These are phyloP conservation scores for Diaporthe batatas DNA, from an alignment of 2,329 filamentous ascomycete genomes.

Conservation along the genomic window DNA sequence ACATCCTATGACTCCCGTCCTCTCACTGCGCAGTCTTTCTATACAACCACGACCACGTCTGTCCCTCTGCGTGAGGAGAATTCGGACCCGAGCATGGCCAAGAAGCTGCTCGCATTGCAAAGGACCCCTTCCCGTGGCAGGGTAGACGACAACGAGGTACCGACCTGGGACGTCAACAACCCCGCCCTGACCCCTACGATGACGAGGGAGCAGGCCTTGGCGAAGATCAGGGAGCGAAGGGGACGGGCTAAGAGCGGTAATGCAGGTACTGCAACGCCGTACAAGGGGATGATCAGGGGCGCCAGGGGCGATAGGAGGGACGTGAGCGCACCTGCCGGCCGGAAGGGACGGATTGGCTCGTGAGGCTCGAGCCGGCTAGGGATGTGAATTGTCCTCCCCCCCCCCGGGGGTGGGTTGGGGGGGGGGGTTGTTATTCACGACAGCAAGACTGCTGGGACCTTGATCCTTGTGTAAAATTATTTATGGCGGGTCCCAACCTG, in stretches of 20 bases:
- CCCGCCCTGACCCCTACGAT: conserved; percentile 74
- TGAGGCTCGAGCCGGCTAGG: not conserved
- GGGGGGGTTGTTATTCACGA: not conserved
- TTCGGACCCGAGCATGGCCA: conserved; percentile 57
- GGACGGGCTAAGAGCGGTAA: conserved; percentile 79
- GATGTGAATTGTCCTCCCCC: not conserved
- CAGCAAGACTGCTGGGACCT: conserved; percentile 18
- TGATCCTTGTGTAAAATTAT: conserved; percentile 15
- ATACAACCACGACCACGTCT: conserved; percentile 63
- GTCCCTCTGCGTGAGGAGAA: conserved; percentile 65
- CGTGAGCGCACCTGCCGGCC: conserved; percentile 59
- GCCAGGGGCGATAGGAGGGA: conserved; percentile 56
- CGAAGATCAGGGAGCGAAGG: conserved; percentile 79
- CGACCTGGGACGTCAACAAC: conserved; percentile 67
- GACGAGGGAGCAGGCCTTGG: conserved; percentile 80
- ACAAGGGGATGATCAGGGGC: conserved; percentile 69
- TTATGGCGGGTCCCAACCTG: conserved; percentile 1
- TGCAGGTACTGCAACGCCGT: conserved; percentile 71
- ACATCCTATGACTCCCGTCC: conserved; percentile 51
- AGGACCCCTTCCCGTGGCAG: conserved; percentile 59
- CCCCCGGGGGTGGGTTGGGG: too few species aligned
- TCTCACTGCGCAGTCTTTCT: conserved; percentile 62
- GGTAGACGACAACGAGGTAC: conserved; percentile 44
- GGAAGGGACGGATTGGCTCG: conserved; percentile 38
- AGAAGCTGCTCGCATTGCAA: conserved; percentile 55